Conservation (phyloP, 306 rosid species). For the Cajanus cajan region DNA sequence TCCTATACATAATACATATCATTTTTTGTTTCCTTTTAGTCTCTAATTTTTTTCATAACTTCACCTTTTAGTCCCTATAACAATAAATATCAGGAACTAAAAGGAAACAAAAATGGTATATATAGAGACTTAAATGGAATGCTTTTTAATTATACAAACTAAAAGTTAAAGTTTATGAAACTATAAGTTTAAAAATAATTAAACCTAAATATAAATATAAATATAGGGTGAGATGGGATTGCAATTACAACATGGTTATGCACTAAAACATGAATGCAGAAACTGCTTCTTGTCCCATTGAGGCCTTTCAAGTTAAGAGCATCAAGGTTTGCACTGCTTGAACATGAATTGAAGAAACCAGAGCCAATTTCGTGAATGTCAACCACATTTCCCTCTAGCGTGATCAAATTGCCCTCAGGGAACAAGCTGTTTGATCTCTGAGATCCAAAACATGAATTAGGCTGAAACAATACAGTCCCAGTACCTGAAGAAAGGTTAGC, state of each 20-base stretch:
- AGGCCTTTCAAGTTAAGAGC: slow-evolving; percentile 43
- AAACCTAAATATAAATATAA: slow-evolving; percentile 5
- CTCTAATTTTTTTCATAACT: too few relatives aligned
- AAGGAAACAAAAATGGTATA: too few relatives aligned
- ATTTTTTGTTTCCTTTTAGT: too few relatives aligned
- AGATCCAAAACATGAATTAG: slow-evolving; percentile 27
- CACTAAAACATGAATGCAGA: slow-evolving; percentile 72
- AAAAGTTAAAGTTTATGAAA: too few relatives aligned
- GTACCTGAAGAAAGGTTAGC: slow-evolving; percentile 28
- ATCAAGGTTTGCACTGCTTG: slow-evolving; percentile 39
- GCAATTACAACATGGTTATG: slow-evolving; percentile 55
- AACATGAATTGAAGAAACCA: slow-evolving; percentile 39
- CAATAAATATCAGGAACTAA: too few relatives aligned
- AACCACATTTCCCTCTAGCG: slow-evolving; percentile 61
- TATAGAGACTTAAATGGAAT: too few relatives aligned
- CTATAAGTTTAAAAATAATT: too few relatives aligned
- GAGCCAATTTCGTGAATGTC: slow-evolving; percentile 46
- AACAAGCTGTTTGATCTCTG: slow-evolving; percentile 45
- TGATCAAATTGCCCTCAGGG: slow-evolving; percentile 72
- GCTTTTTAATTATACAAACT: too few relatives aligned
- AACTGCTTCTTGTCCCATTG: slow-evolving; percentile 39
- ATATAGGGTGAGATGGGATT: background rate
- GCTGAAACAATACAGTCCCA: slow-evolving; percentile 10
- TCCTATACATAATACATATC: too few relatives aligned
- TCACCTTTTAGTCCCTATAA: too few relatives aligned